Conservation (phyloP, 73 alveolate species). For the Diophrys appendiculata region DNA sequence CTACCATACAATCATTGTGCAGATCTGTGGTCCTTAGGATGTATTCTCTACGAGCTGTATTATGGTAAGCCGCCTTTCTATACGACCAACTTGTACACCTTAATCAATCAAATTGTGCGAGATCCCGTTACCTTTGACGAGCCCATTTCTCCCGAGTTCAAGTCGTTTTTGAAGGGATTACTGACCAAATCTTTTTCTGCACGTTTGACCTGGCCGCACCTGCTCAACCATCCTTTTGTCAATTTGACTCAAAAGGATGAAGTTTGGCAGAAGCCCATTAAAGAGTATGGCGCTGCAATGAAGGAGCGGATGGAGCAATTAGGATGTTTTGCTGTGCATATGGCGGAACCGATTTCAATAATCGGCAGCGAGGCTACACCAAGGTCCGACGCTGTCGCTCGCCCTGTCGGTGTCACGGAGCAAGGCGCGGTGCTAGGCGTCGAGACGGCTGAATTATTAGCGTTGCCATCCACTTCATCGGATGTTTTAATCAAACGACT, state of each 20-base stretch:
- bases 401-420: too few relatives aligned
- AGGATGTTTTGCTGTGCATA: too few relatives aligned
- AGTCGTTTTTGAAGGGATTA: slow-evolving; percentile 92
- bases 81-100: slow-evolving; percentile 89
- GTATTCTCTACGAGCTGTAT: slow-evolving; percentile 97
- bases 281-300: too few relatives aligned
- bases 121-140: slow-evolving; percentile 98
- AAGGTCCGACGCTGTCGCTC: too few relatives aligned
- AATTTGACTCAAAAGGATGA: slow-evolving; percentile 91
- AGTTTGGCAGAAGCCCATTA: slow-evolving; percentile 76
- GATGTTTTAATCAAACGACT: too few relatives aligned
- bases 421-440: too few relatives aligned
- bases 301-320: too few relatives aligned
- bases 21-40: slow-evolving; percentile 99
- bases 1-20: slow-evolving; percentile 97
- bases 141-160: slow-evolving; percentile 86
- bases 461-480: too few relatives aligned
- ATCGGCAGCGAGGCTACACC: too few relatives aligned
- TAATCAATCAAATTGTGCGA: slow-evolving; percentile 90
- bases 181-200: slow-evolving; percentile 93
- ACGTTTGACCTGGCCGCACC: slow-evolving; percentile 98
- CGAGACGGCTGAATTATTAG: too few relatives aligned
- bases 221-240: slow-evolving; percentile 95
- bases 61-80: slow-evolving; percentile 99
- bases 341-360: too few relatives aligned